Percentiles rank a stretch among this genome's conserved stretches.
These are phyloP conservation scores for Sphagnum fallax DNA, from an alignment of 228 moss, liverwort and hornwort species.

Conservation along the genomic window DNA sequence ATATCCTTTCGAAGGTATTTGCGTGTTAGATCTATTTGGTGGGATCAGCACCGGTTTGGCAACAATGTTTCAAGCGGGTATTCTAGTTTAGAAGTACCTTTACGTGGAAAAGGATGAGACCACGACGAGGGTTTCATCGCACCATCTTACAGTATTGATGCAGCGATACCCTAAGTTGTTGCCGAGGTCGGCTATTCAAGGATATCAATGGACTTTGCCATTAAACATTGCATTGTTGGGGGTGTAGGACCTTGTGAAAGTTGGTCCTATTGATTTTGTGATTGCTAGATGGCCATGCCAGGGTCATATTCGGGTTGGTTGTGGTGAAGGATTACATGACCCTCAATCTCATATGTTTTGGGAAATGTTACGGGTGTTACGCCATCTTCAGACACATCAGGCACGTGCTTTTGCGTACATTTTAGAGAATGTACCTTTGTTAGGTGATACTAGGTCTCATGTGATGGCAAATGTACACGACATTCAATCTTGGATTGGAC, in stretches of 20 bases:
- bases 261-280: conserved; percentile 5
- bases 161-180: background rate
- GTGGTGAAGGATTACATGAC: too few relatives aligned
- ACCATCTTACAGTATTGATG: background rate
- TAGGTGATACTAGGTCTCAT: background rate
- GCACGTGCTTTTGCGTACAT: background rate
- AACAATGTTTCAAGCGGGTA: background rate
- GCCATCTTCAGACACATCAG: background rate
- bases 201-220: background rate
- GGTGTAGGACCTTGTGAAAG: background rate
- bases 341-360: too few relatives aligned
- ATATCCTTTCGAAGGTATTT: background rate
- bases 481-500: background rate
- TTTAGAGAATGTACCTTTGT: background rate
- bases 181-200: background rate
- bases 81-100: background rate
- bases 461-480: too few relatives aligned
- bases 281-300: background rate
- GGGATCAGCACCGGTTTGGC: background rate
- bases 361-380: background rate
- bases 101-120: conserved; percentile 4
- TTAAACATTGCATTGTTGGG: background rate
- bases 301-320: too few relatives aligned
- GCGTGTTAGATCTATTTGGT: conserved; percentile 4
- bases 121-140: background rate